phyloP scores from a whole-genome alignment of 768 basidiomycete species.

The Ramaria sp. region DNA sequence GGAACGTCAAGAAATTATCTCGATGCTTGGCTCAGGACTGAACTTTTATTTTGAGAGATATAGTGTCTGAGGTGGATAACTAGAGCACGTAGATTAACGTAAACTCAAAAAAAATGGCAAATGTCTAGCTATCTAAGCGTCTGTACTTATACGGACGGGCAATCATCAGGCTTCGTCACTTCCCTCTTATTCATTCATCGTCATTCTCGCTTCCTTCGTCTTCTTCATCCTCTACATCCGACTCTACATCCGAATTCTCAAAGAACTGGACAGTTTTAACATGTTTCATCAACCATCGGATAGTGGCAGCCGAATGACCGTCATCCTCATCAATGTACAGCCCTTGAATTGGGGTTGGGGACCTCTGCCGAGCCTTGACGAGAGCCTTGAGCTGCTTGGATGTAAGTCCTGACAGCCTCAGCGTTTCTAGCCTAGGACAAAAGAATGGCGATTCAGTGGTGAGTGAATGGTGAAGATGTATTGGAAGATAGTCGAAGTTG shows the following conservation, averaged over 20 bases:
- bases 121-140: too few species aligned
- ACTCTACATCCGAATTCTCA: neutral
- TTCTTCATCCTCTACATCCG: too few species aligned
- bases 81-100: too few species aligned
- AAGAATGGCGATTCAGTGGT: neutral
- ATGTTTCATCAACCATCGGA: neutral
- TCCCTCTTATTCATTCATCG: too few species aligned
- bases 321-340: neutral
- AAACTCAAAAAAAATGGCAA: too few species aligned
- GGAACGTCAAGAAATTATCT: too few species aligned
- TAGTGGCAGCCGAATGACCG: neutral
- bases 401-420: constrained; percentile 1
- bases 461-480: neutral
- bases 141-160: too few species aligned
- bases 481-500: neutral
- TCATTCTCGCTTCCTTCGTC: too few species aligned
- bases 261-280: constrained; percentile 1
- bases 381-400: neutral
- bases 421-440: neutral
- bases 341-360: neutral
- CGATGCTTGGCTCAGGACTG: too few species aligned
- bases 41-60: too few species aligned
- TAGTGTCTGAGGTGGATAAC: too few species aligned
- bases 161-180: too few species aligned
- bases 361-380: neutral